Percentiles rank a stretch among this genome's conserved stretches.
Conservation (phyloP, 192 early-diverging fungal species). For the Entrophospora sp. region DNA sequence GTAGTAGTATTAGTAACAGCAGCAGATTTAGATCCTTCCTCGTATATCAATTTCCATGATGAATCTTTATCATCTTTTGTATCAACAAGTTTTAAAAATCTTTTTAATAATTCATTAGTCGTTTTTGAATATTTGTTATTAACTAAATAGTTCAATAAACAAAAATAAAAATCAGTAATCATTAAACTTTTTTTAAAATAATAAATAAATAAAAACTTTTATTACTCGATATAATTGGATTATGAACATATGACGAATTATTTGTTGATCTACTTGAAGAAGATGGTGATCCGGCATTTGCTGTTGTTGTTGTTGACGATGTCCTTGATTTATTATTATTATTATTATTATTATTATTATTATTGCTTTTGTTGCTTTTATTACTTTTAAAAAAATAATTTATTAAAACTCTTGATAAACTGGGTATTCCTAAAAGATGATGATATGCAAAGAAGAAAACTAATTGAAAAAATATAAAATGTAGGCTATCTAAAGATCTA, state of each 20-base stretch:
- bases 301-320: background rate
- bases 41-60: slow-evolving; percentile 28
- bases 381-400: slow-evolving; percentile 17
- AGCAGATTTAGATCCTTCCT: no score
- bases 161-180: background rate
- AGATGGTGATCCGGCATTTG: no score
- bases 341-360: slow-evolving; percentile 7
- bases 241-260: no score
- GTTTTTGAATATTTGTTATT: slow-evolving; percentile 18
- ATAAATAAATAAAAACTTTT: no score
- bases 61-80: slow-evolving; percentile 18
- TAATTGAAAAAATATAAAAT: slow-evolving; percentile 32
- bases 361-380: slow-evolving; percentile 1
- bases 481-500: slow-evolving; percentile 25
- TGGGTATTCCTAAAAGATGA: slow-evolving; percentile 25
- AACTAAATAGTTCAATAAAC: background rate
- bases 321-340: background rate
- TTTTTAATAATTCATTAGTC: slow-evolving; percentile 24
- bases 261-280: background rate
- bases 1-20: no score
- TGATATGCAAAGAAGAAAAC: slow-evolving; percentile 32
- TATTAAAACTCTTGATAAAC: slow-evolving; percentile 23
- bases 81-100: slow-evolving; percentile 23
- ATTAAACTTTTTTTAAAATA: no score
- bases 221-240: no score